phyloP scores from a whole-genome alignment of 495 filamentous ascomycete species.

The Xylaria intraflava region DNA sequence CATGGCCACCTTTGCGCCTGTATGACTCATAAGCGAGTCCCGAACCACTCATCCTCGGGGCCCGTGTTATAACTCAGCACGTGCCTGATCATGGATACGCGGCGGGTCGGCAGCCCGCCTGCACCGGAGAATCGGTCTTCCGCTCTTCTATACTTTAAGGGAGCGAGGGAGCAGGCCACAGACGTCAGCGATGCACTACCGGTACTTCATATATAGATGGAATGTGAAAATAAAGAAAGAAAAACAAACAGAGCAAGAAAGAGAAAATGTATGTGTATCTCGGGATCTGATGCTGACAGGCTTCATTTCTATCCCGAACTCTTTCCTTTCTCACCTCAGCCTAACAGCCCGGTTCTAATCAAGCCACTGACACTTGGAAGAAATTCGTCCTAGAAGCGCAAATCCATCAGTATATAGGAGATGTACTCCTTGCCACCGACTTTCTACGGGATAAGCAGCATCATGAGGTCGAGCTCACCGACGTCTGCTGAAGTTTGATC shows the following conservation, averaged over 20 bases:
- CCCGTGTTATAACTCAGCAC: constrained; percentile 38
- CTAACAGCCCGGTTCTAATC: constrained; percentile 44
- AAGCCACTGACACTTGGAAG: constrained; percentile 40
- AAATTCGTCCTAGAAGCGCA: constrained; percentile 41
- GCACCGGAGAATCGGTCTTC: constrained; percentile 41
- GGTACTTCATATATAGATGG: no score
- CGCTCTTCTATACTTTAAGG: constrained; percentile 9
- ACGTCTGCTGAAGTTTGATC: constrained; percentile 35
- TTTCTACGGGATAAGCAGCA: constrained; percentile 35
- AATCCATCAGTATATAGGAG: constrained; percentile 37
- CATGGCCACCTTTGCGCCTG: constrained; percentile 39
- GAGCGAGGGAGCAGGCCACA: background rate
- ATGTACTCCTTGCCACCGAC: constrained; percentile 39
- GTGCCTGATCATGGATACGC: constrained; percentile 35
- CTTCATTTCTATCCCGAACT: background rate
- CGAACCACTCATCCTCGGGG: constrained; percentile 47
- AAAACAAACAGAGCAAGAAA: background rate
- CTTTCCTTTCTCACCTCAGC: constrained; percentile 26
- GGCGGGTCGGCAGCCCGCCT: constrained; percentile 45
- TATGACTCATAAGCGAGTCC: constrained; percentile 33
- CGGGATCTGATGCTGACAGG: background rate
- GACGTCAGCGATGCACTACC: constrained; percentile 6
- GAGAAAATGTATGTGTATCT: background rate
- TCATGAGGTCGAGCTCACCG: constrained; percentile 43
- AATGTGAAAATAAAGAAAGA: background rate